phyloP scores from a whole-genome alignment of 495 filamentous ascomycete species.

The Penicillium dipodomyicola region DNA sequence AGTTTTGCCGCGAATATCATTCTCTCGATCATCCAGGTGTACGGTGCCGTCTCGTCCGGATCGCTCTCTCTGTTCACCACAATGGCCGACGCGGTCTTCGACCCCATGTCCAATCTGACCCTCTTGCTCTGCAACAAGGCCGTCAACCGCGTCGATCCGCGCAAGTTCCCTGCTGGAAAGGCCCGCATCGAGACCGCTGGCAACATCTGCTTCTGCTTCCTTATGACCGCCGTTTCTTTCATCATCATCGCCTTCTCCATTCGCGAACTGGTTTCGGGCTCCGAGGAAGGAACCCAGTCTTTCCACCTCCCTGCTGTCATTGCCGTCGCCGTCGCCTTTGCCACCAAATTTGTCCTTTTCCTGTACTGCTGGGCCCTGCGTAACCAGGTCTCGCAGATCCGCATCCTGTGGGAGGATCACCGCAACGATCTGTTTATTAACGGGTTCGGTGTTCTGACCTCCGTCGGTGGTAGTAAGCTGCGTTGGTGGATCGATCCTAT shows the following conservation, averaged over 20 bases:
- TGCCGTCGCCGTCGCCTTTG: constrained; percentile 81
- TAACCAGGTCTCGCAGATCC: constrained; percentile 84
- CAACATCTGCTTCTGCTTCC: constrained; percentile 95
- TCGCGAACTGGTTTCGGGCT: constrained; percentile 58
- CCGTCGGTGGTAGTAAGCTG: constrained; percentile 80
- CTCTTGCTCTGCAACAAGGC: constrained; percentile 86
- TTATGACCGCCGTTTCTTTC: constrained; percentile 89
- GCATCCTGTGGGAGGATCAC: constrained; percentile 91
- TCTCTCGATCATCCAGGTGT: constrained; percentile 78
- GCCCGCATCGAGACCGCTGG: constrained; percentile 93
- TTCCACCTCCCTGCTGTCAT: constrained; percentile 88
- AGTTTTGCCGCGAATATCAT: constrained; percentile 82
- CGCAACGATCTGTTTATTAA: constrained; percentile 88
- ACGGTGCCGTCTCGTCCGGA: constrained; percentile 79
- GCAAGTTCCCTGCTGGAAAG: constrained; percentile 89
- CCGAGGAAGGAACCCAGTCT: constrained; percentile 41
- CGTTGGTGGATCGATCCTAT: constrained; percentile 95
- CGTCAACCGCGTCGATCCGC: constrained; percentile 82
- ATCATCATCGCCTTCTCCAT: constrained; percentile 87
- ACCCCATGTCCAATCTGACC: constrained; percentile 86
- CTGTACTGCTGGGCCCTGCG: constrained; percentile 89
- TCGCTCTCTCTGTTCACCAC: constrained; percentile 96
- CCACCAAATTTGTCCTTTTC: constrained; percentile 80
- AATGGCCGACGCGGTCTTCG: constrained; percentile 95
- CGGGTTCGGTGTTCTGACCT: constrained; percentile 86